Percentiles rank a stretch among this genome's conserved stretches.
phyloP scores from a whole-genome alignment of 495 filamentous ascomycete species.

The Penicillium cataractarum region DNA sequence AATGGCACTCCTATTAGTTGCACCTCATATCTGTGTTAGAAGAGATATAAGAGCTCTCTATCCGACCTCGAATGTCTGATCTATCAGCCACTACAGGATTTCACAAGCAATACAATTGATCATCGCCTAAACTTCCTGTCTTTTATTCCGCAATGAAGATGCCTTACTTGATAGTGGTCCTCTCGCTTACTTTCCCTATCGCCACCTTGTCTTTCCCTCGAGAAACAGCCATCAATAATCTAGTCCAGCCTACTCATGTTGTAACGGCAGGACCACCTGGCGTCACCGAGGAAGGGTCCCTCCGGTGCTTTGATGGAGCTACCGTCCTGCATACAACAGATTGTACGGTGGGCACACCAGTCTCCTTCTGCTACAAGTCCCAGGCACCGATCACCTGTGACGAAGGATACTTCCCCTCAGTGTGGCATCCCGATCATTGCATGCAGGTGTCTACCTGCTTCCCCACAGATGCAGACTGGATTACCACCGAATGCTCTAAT shows the following conservation, averaged over 20 bases:
- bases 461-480: constrained; percentile 28
- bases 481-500: constrained; percentile 33
- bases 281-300: constrained; percentile 21
- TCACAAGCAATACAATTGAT: not conserved
- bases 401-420: constrained; percentile 29
- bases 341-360: constrained; percentile 31
- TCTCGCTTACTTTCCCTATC: not conserved
- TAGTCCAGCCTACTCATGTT: constrained; percentile 1
- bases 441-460: constrained; percentile 31
- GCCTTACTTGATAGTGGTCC: not conserved
- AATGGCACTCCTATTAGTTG: not conserved
- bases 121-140: not conserved
- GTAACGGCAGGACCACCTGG: constrained; percentile 12
- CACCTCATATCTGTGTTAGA: not conserved
- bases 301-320: constrained; percentile 27
- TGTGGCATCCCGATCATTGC: constrained; percentile 38
- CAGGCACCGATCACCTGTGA: constrained; percentile 23
- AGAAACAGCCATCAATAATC: constrained; percentile 2
- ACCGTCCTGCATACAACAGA: constrained; percentile 33
- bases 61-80: not conserved
- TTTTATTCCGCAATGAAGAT: constrained; percentile 10
- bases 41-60: not conserved
- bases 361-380: constrained; percentile 27
- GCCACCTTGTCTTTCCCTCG: constrained; percentile 19
- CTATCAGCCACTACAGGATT: not conserved